Evolutionary conservation across 2,329 filamentous ascomycete genomes (phyloP), one percentile per base, ranked within the genome.

Genomic region (Colletotrichum sublineola): DNA sequence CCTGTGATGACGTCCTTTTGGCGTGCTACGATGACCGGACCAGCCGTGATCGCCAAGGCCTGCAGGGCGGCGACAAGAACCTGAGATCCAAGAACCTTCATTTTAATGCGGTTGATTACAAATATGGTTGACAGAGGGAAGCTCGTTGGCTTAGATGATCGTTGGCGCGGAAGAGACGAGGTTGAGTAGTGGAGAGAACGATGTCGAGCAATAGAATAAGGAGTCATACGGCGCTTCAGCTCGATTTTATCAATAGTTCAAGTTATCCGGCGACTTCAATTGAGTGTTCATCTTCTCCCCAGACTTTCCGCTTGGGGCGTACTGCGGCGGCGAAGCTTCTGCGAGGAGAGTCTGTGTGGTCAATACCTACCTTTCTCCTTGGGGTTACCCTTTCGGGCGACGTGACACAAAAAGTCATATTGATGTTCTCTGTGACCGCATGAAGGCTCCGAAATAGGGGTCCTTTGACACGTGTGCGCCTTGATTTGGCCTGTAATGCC

Each of bases 31-130:
- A 70, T 15, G 15, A 65, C 44, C 12, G 70, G 70, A 5, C 60
- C 53, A 24, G 70, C 70, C 55, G 70, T 20, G 55, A 73, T 70
- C 53, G 60, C 70, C 70, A 61, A 73, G 66, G 61, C 66, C 60
- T 73, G 66, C 31, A 73, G 66, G 48, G 70, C 60, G 55, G 61
- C 67, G 33, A 57, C 33, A 53, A 73, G 55, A n/a, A 73, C 20
- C 33, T 48, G 55, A 6, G 68, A 36, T 6, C 40, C 61, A 48
- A 61, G 44, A 66, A 73, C 70, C 64, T 69, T 46, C n/a, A 11
- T 69, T 69, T 46, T 9, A 11, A 18, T 29, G 42, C 9, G 29
- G 18, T 15, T 63, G 20, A 68, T 68, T 63, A 63, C 14, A 18
- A 40, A 44, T 5, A 31, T 61, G 40, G 40, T 42, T 50, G 12